Conservation (phyloP, 345 rosid species). For the Carallia pectinifolia region DNA sequence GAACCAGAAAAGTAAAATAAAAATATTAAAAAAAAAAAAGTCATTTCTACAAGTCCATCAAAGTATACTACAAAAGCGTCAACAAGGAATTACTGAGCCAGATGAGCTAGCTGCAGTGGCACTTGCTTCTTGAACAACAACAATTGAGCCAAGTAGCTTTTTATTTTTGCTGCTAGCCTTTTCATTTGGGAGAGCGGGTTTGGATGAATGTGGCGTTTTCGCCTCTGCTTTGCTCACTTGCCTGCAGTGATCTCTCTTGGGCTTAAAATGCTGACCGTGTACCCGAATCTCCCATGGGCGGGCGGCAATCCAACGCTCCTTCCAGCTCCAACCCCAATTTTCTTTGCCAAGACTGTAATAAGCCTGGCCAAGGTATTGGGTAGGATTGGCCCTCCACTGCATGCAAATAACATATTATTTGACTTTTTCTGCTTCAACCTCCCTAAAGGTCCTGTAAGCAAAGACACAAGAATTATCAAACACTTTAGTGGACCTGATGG, state of each 20-base stretch:
- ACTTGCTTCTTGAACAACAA: slow-evolving; percentile 7
- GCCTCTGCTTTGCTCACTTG: slow-evolving; percentile 37
- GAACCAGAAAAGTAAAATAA: background rate
- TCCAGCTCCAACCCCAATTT: slow-evolving; percentile 94
- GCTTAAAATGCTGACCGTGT: slow-evolving; percentile 32
- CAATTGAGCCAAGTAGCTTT: slow-evolving; percentile 7
- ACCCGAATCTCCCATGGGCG: slow-evolving; percentile 79
- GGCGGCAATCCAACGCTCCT: slow-evolving; percentile 78
- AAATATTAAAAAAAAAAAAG: too few species aligned
- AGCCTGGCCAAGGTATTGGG: slow-evolving; percentile 78
- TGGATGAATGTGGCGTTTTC: slow-evolving; percentile 20
- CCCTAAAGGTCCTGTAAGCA: background rate
- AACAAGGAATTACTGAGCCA: background rate
- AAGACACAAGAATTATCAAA: background rate
- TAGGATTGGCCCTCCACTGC: slow-evolving; percentile 87
- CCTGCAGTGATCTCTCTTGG: slow-evolving; percentile 29
- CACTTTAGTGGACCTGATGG: slow-evolving; percentile 58
- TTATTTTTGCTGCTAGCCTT: slow-evolving; percentile 31
- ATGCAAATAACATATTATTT: background rate
- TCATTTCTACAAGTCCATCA: background rate
- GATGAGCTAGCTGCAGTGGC: slow-evolving; percentile 1
- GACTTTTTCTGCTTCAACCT: background rate
- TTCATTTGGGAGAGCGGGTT: slow-evolving; percentile 31
- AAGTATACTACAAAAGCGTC: background rate
- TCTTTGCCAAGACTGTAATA: slow-evolving; percentile 62